These are phyloP conservation scores for Aureobasidium sp. DNA, from an alignment of 2,329 filamentous ascomycete species.

Conservation along the genomic window DNA sequence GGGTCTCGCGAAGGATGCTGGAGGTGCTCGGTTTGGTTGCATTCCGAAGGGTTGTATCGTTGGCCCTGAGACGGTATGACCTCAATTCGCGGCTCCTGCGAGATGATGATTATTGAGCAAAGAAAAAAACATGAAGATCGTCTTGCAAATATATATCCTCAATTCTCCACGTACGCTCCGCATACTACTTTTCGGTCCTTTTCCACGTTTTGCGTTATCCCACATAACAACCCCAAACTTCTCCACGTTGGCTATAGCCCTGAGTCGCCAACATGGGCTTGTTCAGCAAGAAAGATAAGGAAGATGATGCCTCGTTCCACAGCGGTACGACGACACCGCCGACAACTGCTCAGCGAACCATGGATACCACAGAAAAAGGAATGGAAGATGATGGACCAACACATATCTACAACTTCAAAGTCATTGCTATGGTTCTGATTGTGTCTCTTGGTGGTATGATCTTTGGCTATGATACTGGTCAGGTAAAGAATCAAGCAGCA, in stretches of 20 bases:
- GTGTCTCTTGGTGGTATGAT: conserved; percentile 33
- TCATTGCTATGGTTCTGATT: conserved; percentile 30
- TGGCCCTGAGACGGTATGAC: conserved; percentile 3
- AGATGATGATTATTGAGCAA: not conserved
- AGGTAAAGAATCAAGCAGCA: conserved; percentile 23
- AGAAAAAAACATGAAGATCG: not conserved
- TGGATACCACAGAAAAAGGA: conserved; percentile 5
- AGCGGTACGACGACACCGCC: conserved; percentile 7
- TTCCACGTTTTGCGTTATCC: conserved; percentile 9
- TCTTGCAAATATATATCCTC: not conserved
- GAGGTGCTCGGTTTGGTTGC: not conserved
- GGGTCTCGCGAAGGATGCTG: not conserved
- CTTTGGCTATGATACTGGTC: conserved; percentile 40
- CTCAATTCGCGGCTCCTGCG: conserved; percentile 5
- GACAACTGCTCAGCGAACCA: not conserved
- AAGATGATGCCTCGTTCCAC: not conserved
- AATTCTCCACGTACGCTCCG: not conserved
- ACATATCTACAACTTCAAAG: conserved; percentile 19
- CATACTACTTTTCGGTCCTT: conserved; percentile 13
- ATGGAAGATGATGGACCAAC: conserved; percentile 15
- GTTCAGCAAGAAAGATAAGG: conserved; percentile 13
- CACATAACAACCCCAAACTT: conserved; percentile 3
- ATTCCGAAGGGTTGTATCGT: not conserved
- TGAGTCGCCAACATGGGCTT: conserved; percentile 8
- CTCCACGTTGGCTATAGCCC: conserved; percentile 7